Percentiles rank a stretch among this genome's conserved stretches.
Evolutionary conservation across 2,329 filamentous ascomycete species (phyloP).

Genomic region (Aspergillus arachidicola): DNA sequence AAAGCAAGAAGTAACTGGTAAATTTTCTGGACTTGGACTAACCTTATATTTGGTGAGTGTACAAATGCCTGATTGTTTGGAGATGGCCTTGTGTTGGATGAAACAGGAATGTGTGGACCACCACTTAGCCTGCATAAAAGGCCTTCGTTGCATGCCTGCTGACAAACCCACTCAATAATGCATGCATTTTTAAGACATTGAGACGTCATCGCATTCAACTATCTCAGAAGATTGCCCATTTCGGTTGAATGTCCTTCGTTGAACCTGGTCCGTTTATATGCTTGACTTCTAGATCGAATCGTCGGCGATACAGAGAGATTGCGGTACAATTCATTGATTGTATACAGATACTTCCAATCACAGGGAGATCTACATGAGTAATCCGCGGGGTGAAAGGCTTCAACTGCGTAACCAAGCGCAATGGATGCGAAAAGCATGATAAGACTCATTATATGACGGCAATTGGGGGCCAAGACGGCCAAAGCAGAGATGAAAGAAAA

Average conservation of each 20-base stretch:
- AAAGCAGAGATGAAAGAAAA: neutral
- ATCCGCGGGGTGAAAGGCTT: neutral
- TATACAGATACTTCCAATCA: neutral
- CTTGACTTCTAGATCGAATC: neutral
- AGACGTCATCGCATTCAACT: constrained; percentile 6
- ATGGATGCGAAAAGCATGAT: neutral
- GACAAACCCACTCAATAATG: constrained; percentile 3
- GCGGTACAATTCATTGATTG: neutral
- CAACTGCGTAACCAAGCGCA: neutral
- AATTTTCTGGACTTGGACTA: neutral
- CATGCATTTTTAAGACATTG: constrained; percentile 3
- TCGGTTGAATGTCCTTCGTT: neutral
- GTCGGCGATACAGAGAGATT: neutral
- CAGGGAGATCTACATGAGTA: neutral
- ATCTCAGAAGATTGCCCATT: neutral
- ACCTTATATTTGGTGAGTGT: neutral
- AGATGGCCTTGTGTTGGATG: no score
- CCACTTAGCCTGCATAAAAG: neutral
- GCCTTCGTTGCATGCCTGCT: neutral
- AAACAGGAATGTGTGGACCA: neutral
- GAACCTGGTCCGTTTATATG: neutral
- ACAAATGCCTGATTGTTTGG: neutral
- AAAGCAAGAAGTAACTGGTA: neutral
- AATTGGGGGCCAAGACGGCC: neutral
- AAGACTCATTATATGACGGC: neutral